phyloP scores from a whole-genome alignment of 352 stramenopile genomes.

The Phytopythium ostracodes region DNA sequence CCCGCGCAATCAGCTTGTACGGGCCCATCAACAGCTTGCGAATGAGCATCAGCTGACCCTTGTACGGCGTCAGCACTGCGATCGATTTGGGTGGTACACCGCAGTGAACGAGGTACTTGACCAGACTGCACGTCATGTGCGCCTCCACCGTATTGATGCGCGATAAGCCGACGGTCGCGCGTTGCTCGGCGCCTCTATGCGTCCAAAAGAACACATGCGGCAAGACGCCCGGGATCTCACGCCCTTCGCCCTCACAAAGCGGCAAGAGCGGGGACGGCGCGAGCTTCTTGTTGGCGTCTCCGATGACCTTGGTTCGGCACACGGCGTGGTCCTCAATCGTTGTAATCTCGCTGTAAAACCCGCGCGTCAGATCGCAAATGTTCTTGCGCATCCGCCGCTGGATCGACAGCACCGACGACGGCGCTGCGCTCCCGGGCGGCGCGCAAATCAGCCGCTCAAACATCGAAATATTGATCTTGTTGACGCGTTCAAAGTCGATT shows the following conservation, averaged over 20 bases:
- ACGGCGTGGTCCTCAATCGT: constrained; percentile 75
- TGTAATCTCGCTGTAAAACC: constrained; percentile 78
- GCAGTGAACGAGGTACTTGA: constrained; percentile 75
- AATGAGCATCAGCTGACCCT: constrained; percentile 85
- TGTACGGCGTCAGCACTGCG: constrained; percentile 88
- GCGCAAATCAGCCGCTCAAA: constrained; percentile 86
- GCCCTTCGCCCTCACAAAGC: constrained; percentile 36
- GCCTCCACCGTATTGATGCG: constrained; percentile 71
- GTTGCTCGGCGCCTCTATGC: constrained; percentile 56
- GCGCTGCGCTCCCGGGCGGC: constrained; percentile 51
- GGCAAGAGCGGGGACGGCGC: constrained; percentile 12
- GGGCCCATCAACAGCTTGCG: constrained; percentile 58
- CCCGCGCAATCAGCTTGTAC: constrained; percentile 22
- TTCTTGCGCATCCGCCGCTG: constrained; percentile 87
- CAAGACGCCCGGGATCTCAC: constrained; percentile 74
- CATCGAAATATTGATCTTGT: constrained; percentile 89
- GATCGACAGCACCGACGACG: constrained; percentile 79
- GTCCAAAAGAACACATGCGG: constrained; percentile 87
- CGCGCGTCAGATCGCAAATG: constrained; percentile 83
- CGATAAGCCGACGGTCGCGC: constrained; percentile 65
- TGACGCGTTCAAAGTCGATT: constrained; percentile 81
- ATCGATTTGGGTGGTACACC: constrained; percentile 68
- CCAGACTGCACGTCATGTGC: constrained; percentile 73
- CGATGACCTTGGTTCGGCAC: constrained; percentile 56
- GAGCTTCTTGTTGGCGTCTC: constrained; percentile 2